phyloP scores from a whole-genome alignment of 1,284 basidiomycete species.

The Trichosporon asahii region DNA sequence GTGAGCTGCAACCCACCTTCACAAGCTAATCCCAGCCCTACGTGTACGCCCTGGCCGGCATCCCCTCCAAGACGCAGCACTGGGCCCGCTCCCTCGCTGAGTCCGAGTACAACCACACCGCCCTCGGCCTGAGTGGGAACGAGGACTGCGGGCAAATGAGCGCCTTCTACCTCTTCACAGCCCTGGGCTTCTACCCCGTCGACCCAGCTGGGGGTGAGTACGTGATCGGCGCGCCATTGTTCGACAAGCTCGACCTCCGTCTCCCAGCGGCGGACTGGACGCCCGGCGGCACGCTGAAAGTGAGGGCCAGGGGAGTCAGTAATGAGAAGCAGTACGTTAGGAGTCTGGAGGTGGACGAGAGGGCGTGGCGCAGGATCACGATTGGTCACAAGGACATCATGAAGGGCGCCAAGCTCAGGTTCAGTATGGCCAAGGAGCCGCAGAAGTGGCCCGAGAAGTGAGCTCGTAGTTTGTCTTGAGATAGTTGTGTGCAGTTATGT shows the following conservation, averaged over 20 bases:
- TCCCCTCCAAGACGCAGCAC: slow-evolving; percentile 66
- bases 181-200: slow-evolving; percentile 81
- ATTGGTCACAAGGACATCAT: slow-evolving; percentile 61
- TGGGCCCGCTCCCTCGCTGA: slow-evolving; percentile 65
- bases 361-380: slow-evolving; percentile 54
- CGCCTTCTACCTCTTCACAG: slow-evolving; percentile 78
- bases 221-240: slow-evolving; percentile 72
- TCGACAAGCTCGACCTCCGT: slow-evolving; percentile 83
- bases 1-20: slow-evolving; percentile 22
- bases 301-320: slow-evolving; percentile 59
- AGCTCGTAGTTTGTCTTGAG: too few species aligned
- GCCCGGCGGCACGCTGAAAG: slow-evolving; percentile 27
- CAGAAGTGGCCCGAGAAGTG: slow-evolving; percentile 47
- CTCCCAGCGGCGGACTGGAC: slow-evolving; percentile 53
- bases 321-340: slow-evolving; percentile 60
- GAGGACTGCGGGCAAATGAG: slow-evolving; percentile 88
- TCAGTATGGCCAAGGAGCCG: slow-evolving; percentile 62
- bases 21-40: slow-evolving; percentile 57
- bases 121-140: slow-evolving; percentile 57
- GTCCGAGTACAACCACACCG: slow-evolving; percentile 64
- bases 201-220: slow-evolving; percentile 73
- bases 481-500: neutral
- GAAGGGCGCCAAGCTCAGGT: slow-evolving; percentile 58
- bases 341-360: slow-evolving; percentile 59
- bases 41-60: slow-evolving; percentile 67